These are phyloP conservation scores for Blastocystis sp. DNA, from an alignment of 352 stramenopile genomes.

Conservation along the genomic window DNA sequence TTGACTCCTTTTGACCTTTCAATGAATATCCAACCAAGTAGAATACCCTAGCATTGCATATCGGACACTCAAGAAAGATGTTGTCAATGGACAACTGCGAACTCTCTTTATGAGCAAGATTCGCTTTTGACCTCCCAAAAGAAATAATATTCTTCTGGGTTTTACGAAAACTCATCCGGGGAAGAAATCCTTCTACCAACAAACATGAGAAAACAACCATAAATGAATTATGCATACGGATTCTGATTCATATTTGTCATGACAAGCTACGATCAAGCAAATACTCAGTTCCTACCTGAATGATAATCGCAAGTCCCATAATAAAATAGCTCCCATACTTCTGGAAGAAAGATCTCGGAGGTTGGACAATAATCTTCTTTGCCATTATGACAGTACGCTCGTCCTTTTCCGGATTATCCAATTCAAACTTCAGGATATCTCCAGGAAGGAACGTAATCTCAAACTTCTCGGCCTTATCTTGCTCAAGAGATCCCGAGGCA, in stretches of 20 bases:
- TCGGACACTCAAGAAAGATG: slow-evolving; percentile 23
- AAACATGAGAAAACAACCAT: not conserved
- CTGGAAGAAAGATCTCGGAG: slow-evolving; percentile 58
- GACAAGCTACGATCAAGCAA: slow-evolving; percentile 4
- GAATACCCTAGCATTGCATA: slow-evolving; percentile 9
- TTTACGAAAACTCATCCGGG: slow-evolving; percentile 5
- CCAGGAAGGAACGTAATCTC: slow-evolving; percentile 2
- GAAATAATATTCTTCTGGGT: slow-evolving; percentile 21
- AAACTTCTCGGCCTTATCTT: not conserved
- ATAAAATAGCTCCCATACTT: slow-evolving; percentile 57
- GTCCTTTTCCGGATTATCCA: slow-evolving; percentile 29
- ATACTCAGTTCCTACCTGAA: not conserved
- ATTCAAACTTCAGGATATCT: slow-evolving; percentile 32
- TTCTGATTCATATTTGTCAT: slow-evolving; percentile 50
- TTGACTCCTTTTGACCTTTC: not conserved
- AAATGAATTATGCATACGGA: not conserved
- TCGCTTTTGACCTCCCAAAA: not conserved
- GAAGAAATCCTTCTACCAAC: not conserved
- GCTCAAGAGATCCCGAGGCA: not conserved
- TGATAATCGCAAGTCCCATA: slow-evolving; percentile 40
- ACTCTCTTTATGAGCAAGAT: not conserved
- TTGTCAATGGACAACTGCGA: not conserved
- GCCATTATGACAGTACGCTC: not conserved
- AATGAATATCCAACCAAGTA: not conserved
- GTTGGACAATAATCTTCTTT: slow-evolving; percentile 14